These are phyloP conservation scores for Scenedesmus sp. DNA, from an alignment of 163 green algal species.

Conservation along the genomic window DNA sequence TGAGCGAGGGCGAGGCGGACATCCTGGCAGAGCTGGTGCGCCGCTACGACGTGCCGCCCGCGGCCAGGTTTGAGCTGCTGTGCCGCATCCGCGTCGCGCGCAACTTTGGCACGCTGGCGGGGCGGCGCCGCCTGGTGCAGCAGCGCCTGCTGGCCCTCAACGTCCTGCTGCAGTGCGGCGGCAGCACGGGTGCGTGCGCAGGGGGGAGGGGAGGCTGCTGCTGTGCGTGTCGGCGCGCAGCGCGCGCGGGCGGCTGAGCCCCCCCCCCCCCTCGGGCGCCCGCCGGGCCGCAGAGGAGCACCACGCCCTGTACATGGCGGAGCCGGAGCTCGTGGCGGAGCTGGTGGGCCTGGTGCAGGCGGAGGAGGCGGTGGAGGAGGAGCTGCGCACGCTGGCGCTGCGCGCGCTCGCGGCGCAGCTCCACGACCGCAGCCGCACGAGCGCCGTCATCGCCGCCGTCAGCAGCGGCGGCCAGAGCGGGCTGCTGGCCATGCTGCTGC, in stretches of 20 bases:
- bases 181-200: slow-evolving; percentile 17
- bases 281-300: too few relatives aligned
- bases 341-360: slow-evolving; percentile 71
- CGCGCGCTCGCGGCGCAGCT: slow-evolving; percentile 80
- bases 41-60: slow-evolving; percentile 67
- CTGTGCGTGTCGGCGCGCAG: too few relatives aligned
- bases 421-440: slow-evolving; percentile 73
- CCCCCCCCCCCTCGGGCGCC: too few relatives aligned
- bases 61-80: slow-evolving; percentile 78
- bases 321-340: slow-evolving; percentile 82
- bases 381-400: slow-evolving; percentile 79
- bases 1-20: slow-evolving; percentile 59
- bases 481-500: slow-evolving; percentile 81
- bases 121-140: slow-evolving; percentile 57
- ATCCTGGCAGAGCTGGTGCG: slow-evolving; percentile 71
- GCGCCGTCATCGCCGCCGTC: slow-evolving; percentile 73
- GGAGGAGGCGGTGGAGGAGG: slow-evolving; percentile 51
- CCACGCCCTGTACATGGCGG: slow-evolving; percentile 67
- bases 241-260: too few relatives aligned
- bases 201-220: too few relatives aligned
- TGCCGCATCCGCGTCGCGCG: slow-evolving; percentile 66
- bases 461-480: slow-evolving; percentile 71
- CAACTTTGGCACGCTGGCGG: slow-evolving; percentile 67
- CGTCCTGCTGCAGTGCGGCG: slow-evolving; percentile 53
- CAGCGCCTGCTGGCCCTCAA: slow-evolving; percentile 84